A percentile compares a stretch with the other conserved stretches of the same genome.
phyloP scores from a whole-genome alignment of 495 filamentous ascomycete species.

The Ascobolus immersus region DNA sequence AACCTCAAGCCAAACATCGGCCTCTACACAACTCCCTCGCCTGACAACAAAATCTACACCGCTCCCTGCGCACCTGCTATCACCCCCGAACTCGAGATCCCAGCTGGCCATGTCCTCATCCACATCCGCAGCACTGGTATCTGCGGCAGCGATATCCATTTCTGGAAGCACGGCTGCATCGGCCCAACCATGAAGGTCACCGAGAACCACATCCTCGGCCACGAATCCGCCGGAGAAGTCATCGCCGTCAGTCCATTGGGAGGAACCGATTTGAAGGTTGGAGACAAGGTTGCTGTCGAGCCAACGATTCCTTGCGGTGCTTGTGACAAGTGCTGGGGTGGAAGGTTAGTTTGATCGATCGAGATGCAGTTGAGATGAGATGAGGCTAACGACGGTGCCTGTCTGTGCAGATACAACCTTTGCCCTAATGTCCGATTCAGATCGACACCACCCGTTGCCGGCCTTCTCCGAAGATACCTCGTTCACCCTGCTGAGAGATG shows the following conservation, averaged over 20 bases:
- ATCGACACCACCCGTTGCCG: conserved; percentile 66
- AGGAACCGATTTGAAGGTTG: conserved; percentile 46
- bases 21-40: conserved; percentile 84
- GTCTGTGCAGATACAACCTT: conserved; percentile 86
- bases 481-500: conserved; percentile 82
- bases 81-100: conserved; percentile 39
- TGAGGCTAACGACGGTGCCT: too few relatives aligned
- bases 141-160: conserved; percentile 85
- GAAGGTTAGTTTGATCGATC: too few relatives aligned
- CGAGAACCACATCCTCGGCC: conserved; percentile 67
- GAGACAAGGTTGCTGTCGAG: conserved; percentile 76
- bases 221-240: conserved; percentile 70
- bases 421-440: conserved; percentile 66
- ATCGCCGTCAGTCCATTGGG: conserved; percentile 57
- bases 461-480: conserved; percentile 75
- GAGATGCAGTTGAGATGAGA: too few relatives aligned
- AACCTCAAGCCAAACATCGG: conserved; percentile 59
- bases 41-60: conserved; percentile 76
- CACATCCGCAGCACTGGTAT: conserved; percentile 78
- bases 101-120: conserved; percentile 53
- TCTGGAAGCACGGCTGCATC: conserved; percentile 84
- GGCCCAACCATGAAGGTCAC: conserved; percentile 84
- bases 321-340: conserved; percentile 73
- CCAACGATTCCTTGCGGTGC: conserved; percentile 71
- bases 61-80: conserved; percentile 47